These are phyloP conservation scores for Cucurbitaria berberidis DNA, from an alignment of 2,329 filamentous ascomycete species.

Conservation along the genomic window DNA sequence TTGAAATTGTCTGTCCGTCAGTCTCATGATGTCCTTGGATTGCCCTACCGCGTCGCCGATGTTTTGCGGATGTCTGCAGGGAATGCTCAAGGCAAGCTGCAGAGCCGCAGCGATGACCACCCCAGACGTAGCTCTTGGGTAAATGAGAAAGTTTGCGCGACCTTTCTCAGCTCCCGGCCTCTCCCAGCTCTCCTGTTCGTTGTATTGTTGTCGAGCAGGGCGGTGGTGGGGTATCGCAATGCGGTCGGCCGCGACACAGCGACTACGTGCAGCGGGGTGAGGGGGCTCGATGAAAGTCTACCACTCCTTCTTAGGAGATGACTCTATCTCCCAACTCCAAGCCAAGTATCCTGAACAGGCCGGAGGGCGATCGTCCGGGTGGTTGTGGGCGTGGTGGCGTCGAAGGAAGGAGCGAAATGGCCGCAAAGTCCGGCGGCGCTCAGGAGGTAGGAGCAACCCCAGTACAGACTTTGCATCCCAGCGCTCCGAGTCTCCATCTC, in stretches of 20 bases:
- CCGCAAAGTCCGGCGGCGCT: not conserved
- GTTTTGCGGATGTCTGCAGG: not conserved
- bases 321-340: not conserved
- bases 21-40: not conserved
- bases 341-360: not conserved
- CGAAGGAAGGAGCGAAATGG: not conserved
- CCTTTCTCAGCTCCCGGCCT: not conserved
- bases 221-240: not conserved
- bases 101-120: not conserved
- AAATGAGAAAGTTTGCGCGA: not conserved
- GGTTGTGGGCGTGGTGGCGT: not conserved
- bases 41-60: not conserved
- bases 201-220: not conserved
- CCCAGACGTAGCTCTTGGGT: not conserved
- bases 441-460: slow-evolving; percentile 2
- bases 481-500: not conserved
- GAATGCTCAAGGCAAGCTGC: not conserved
- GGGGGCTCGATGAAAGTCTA: not conserved
- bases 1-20: not conserved
- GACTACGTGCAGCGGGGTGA: not conserved
- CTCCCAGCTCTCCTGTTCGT: not conserved
- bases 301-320: not conserved
- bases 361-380: not conserved
- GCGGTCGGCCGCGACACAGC: not conserved
- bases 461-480: not conserved